Conservation (phyloP, 441 rosid species). For the Bocquillonia castaneifolia region DNA sequence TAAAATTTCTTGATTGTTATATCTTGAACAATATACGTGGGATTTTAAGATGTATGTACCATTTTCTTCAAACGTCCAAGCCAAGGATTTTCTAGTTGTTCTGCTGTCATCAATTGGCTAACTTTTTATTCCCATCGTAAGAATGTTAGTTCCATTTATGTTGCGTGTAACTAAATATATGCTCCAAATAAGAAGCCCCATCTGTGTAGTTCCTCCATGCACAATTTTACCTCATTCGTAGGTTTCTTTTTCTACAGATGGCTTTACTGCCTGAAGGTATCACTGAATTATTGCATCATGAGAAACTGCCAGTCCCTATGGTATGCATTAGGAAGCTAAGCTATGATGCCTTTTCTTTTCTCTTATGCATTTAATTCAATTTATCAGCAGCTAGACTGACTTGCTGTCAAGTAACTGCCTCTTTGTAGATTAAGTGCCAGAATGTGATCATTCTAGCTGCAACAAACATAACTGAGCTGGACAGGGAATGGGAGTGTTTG, state of each 20-base stretch:
- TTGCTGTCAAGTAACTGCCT: slow-evolving; percentile 15
- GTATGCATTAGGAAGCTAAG: slow-evolving; percentile 40
- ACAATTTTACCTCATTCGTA: slow-evolving; percentile 25
- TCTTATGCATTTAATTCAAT: background rate
- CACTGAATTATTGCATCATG: slow-evolving; percentile 85
- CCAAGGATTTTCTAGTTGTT: too few species aligned
- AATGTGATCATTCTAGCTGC: slow-evolving; percentile 72
- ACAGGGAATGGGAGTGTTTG: slow-evolving; percentile 80
- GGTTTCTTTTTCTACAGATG: slow-evolving; percentile 68
- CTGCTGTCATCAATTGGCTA: background rate
- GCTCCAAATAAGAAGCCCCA: slow-evolving; percentile 9
- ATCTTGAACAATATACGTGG: background rate
- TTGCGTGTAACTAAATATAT: background rate
- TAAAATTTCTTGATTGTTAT: too few species aligned
- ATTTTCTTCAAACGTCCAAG: background rate
- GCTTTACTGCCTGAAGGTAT: slow-evolving; percentile 93
- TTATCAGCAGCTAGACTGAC: background rate
- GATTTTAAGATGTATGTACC: background rate
- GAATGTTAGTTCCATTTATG: background rate
- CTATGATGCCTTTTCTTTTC: background rate
- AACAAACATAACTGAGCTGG: slow-evolving; percentile 65
- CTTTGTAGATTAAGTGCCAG: slow-evolving; percentile 69
- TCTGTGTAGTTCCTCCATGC: background rate
- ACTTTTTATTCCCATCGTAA: background rate
- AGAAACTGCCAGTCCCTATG: slow-evolving; percentile 74